phyloP scores from a whole-genome alignment of 306 rosid genomes.

The Cotoneaster glaucophyllus region DNA sequence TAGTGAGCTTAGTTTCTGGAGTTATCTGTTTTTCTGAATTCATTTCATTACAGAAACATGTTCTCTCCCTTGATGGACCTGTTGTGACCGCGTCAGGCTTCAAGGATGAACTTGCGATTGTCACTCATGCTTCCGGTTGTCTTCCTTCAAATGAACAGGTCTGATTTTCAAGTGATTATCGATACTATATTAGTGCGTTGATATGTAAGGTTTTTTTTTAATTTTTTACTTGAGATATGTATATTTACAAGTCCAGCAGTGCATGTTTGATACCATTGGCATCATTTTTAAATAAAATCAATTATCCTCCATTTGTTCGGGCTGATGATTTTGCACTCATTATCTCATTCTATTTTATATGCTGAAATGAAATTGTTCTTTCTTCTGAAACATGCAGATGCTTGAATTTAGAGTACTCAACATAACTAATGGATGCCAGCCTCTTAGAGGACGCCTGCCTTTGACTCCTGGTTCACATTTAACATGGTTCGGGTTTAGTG shows the following conservation, averaged over 20 bases:
- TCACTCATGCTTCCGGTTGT: slow-evolving; percentile 66
- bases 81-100: slow-evolving; percentile 93
- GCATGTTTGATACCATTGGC: background rate
- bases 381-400: slow-evolving; percentile 44
- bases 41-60: slow-evolving; percentile 55
- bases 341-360: background rate
- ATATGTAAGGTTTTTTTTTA: background rate
- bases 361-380: slow-evolving; percentile 10
- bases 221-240: background rate
- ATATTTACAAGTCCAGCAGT: background rate
- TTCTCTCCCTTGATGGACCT: slow-evolving; percentile 77
- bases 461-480: slow-evolving; percentile 80
- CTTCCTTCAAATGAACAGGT: slow-evolving; percentile 84
- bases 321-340: background rate
- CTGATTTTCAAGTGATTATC: slow-evolving; percentile 8
- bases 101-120: slow-evolving; percentile 76
- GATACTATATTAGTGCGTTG: slow-evolving; percentile 2
- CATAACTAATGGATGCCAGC: slow-evolving; percentile 44
- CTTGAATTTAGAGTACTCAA: slow-evolving; percentile 65
- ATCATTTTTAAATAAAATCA: background rate
- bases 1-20: background rate
- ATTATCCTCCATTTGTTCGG: background rate
- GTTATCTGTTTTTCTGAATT: slow-evolving; percentile 18
- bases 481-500: slow-evolving; percentile 88
- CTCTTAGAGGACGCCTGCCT: slow-evolving; percentile 62